Evolutionary conservation across 2,329 filamentous ascomycete species (phyloP).

Genomic region (Aureobasidium melanogenum): DNA sequence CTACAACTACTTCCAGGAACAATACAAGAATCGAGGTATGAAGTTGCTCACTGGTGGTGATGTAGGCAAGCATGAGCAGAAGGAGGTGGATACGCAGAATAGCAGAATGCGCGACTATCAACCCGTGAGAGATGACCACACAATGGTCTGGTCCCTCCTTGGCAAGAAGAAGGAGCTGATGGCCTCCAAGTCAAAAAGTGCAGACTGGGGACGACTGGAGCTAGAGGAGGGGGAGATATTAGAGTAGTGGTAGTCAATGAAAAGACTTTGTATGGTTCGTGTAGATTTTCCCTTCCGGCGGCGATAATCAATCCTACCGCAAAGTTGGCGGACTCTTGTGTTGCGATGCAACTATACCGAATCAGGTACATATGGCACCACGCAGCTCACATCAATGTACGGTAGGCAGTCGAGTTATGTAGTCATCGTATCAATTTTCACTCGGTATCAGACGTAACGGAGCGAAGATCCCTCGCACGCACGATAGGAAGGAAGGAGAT

Average conservation of each 20-base stretch:
- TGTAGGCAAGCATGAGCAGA: not conserved
- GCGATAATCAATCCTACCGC: no score
- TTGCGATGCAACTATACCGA: no score
- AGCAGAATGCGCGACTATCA: not conserved
- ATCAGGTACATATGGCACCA: no score
- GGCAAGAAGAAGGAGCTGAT: not conserved
- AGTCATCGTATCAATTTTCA: no score
- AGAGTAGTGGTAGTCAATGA: not conserved
- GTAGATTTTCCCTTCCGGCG: no score
- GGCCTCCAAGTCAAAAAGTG: not conserved
- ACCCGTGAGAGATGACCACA: not conserved
- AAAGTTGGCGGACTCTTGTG: no score
- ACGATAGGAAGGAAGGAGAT: not conserved
- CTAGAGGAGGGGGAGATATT: not conserved
- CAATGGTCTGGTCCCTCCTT: not conserved
- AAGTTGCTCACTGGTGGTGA: not conserved
- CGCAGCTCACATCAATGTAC: no score
- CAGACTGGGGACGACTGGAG: not conserved
- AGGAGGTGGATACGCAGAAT: not conserved
- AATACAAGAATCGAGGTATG: not conserved
- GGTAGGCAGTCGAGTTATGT: no score
- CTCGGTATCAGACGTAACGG: no score
- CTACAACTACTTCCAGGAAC: not conserved
- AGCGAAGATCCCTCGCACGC: no score
- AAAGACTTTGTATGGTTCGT: not conserved